Conservation (phyloP, 2,329 filamentous ascomycete genomes). For the Cladosporium sp. region DNA sequence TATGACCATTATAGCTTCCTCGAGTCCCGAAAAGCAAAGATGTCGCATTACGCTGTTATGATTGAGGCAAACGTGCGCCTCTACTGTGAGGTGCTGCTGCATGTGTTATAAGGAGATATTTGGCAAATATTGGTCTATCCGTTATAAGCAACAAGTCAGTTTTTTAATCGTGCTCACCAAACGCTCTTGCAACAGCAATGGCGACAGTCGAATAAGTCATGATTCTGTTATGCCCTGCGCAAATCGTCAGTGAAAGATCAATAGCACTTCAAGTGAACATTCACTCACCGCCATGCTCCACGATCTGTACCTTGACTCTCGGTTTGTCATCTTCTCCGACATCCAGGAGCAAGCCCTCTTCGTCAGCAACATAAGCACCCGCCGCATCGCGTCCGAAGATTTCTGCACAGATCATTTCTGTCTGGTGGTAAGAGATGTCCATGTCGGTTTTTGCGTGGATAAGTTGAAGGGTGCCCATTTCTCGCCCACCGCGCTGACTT, state of each 20-base stretch:
- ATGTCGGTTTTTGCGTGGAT: slow-evolving; percentile 79
- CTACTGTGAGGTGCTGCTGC: background rate
- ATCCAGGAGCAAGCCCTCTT: slow-evolving; percentile 29
- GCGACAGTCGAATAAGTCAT: slow-evolving; percentile 65
- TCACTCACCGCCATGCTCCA: slow-evolving; percentile 44
- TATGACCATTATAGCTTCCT: background rate
- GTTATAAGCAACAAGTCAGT: background rate
- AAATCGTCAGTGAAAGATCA: slow-evolving; percentile 2
- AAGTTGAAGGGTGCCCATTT: slow-evolving; percentile 58
- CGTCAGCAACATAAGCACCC: slow-evolving; percentile 33
- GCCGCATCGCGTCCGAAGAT: slow-evolving; percentile 54
- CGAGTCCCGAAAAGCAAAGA: background rate
- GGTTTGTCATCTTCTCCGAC: slow-evolving; percentile 29
- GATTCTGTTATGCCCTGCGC: slow-evolving; percentile 68
- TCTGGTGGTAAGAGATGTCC: slow-evolving; percentile 77
- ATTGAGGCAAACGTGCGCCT: too few species aligned
- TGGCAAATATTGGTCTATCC: background rate
- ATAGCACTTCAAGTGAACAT: background rate
- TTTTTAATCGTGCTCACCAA: slow-evolving; percentile 44
- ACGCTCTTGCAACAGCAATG: slow-evolving; percentile 65
- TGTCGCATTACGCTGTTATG: background rate
- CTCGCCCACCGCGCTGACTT: slow-evolving; percentile 25
- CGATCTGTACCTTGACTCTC: slow-evolving; percentile 44
- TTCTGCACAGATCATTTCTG: slow-evolving; percentile 62
- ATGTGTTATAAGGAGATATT: background rate